Base-by-base conservation (phyloP, 2,329 filamentous ascomycete species). In the Aaosphaeria pasadenensis region DNA sequence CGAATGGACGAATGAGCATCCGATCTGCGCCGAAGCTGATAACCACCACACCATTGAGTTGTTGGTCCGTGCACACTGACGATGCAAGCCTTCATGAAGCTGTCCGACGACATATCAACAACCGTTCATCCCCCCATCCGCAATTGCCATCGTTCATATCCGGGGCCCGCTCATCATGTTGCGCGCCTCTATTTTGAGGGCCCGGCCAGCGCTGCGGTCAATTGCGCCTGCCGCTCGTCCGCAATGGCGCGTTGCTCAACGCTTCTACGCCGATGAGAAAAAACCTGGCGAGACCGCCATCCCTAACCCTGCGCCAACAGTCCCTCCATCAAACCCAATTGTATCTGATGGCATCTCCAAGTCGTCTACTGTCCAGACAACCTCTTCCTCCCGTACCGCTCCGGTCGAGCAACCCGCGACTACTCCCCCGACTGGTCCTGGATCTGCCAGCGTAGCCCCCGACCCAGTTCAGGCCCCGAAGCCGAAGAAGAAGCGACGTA, bases 401-500 rank as follows among this genome's bases (percentile, higher is more conserved):
- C 62, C 65, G 50, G 59, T 55, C 46, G 47, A 52, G 38, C 57
- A 64, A 48, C 64, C 71, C 43, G 58, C 64, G 5, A 65, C 66
- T 7, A 60, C 68, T 31, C 65, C 72, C 42, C 66, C 72, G 7
- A 74, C 71, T 40, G 73, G 73, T 41, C 63, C 70, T 13, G 71
- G 72, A n/a, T 63, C 65, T 11, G 68, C 74, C 9, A 71, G 69
- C 49, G 59, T 71, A 42, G 71, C 71, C 48, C 67, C 74, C 40
- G 64, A 64, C 54, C 73, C 69, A 63, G 17, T 24, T 24, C 69
- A 49, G 30, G 57, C 70, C 17, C 64, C 75, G 30, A 83, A 77
- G 59, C 83, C 80, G 77, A 88, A 82, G 77, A 88, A 82, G 77
- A 84, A 67, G 78, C 82, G 88, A 54, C 83, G 88, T 49, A 82